These are phyloP conservation scores for Setaria viridis DNA, from an alignment of 202 grass and related monocot species.

Conservation along the genomic window DNA sequence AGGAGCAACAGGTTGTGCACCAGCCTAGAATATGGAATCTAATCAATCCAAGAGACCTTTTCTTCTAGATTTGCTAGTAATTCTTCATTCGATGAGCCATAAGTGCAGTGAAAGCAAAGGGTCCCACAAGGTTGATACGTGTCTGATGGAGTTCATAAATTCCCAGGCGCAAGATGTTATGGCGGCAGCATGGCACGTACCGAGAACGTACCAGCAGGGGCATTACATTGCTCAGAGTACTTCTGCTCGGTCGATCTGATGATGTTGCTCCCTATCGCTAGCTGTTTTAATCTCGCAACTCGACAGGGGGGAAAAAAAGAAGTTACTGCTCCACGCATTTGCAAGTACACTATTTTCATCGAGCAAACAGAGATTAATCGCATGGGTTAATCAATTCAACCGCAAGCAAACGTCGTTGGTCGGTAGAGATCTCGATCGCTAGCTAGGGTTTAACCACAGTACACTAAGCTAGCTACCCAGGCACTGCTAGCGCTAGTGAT, in stretches of 20 bases:
- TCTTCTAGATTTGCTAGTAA: constrained; percentile 12
- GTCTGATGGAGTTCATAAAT: constrained; percentile 55
- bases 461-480: neutral
- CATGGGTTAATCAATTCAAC: constrained; percentile 21
- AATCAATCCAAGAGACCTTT: neutral
- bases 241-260: constrained; percentile 9
- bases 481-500: constrained; percentile 12
- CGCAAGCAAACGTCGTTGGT: constrained; percentile 12
- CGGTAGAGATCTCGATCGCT: constrained; percentile 10
- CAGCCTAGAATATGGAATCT: neutral
- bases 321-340: neutral
- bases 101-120: constrained; percentile 29
- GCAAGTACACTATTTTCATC: neutral
- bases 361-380: neutral
- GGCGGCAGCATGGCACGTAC: constrained; percentile 40
- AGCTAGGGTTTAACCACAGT: constrained; percentile 14
- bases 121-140: constrained; percentile 47
- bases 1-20: too few species aligned
- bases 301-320: neutral
- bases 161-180: constrained; percentile 33
- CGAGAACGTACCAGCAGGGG: constrained; percentile 35
- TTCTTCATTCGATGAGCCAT: constrained; percentile 3
- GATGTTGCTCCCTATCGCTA: neutral
- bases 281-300: neutral
- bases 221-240: constrained; percentile 35